phyloP scores from a whole-genome alignment of 2,329 filamentous ascomycete species.

The Fusarium buxicola region DNA sequence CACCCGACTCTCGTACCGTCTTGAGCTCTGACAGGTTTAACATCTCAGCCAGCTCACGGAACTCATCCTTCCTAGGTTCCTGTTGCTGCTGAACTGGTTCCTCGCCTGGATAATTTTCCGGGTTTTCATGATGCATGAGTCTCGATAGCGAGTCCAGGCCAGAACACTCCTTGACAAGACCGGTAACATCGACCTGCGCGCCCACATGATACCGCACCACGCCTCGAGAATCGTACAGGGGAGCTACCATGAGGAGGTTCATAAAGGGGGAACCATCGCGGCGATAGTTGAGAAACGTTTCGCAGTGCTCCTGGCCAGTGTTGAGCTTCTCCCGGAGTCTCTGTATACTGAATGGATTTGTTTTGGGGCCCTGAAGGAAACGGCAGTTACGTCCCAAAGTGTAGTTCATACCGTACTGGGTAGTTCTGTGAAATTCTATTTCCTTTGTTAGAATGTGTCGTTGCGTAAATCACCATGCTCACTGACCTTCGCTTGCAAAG shows the following conservation, averaged over 20 bases:
- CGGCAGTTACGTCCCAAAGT: constrained; percentile 81
- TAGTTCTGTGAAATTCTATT: constrained; percentile 77
- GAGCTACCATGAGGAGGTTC: constrained; percentile 81
- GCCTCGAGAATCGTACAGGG: constrained; percentile 75
- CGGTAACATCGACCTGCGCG: constrained; percentile 77
- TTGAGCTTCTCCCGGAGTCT: constrained; percentile 71
- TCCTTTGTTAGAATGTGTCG: neutral
- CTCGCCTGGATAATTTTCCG: constrained; percentile 37
- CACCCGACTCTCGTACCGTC: constrained; percentile 71
- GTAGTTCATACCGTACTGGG: constrained; percentile 79
- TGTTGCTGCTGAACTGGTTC: constrained; percentile 10
- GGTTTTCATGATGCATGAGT: constrained; percentile 52
- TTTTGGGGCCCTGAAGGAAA: constrained; percentile 81
- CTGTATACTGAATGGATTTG: constrained; percentile 70
- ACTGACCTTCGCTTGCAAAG: constrained; percentile 77
- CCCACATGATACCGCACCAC: constrained; percentile 76
- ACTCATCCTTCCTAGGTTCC: constrained; percentile 61
- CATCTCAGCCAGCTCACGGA: constrained; percentile 75
- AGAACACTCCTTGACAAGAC: constrained; percentile 73
- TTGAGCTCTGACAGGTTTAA: constrained; percentile 75
- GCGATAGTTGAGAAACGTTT: constrained; percentile 81
- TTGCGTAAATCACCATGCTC: fast-evolving
- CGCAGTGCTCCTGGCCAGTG: constrained; percentile 75
- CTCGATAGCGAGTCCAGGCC: constrained; percentile 71
- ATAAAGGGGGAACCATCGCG: constrained; percentile 83